Evolutionary conservation across 768 basidiomycete species (phyloP).

Genomic region (Royoungia palumana): DNA sequence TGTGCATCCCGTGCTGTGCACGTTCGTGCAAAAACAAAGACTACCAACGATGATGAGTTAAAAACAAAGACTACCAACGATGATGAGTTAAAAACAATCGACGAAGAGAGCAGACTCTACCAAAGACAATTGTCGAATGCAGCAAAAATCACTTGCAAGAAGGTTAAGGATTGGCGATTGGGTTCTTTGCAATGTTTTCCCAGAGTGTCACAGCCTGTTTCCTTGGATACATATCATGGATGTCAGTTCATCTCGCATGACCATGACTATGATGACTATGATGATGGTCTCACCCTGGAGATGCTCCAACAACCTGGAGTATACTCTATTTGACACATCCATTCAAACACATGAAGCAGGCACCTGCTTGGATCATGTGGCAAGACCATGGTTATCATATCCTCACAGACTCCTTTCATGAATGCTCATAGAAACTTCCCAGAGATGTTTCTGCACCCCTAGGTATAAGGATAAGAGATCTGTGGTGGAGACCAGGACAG

Average conservation of each 20-base stretch:
- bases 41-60: too few species aligned
- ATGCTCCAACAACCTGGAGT: constrained; percentile 5
- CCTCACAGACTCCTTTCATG: constrained; percentile 4
- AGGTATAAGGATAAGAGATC: too few species aligned
- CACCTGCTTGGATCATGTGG: constrained; percentile 8
- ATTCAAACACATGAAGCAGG: not conserved
- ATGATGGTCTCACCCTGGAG: constrained; percentile 7
- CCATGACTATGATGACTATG: constrained; percentile 3
- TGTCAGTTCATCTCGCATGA: not conserved
- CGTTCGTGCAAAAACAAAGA: too few species aligned
- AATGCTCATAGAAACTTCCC: too few species aligned
- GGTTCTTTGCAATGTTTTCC: not conserved
- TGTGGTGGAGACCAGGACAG: too few species aligned
- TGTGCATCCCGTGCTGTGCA: too few species aligned
- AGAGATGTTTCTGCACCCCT: too few species aligned
- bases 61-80: too few species aligned
- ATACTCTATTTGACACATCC: not conserved
- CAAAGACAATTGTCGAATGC: too few species aligned
- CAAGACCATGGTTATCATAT: constrained; percentile 6
- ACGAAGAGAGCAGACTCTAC: too few species aligned
- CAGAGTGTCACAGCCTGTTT: not conserved
- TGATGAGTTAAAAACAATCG: too few species aligned
- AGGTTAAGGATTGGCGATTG: not conserved
- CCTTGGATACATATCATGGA: not conserved
- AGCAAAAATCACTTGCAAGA: too few species aligned